These are phyloP conservation scores for Leersia perrieri DNA, from an alignment of 176 grass and related monocot species.

Conservation along the genomic window DNA sequence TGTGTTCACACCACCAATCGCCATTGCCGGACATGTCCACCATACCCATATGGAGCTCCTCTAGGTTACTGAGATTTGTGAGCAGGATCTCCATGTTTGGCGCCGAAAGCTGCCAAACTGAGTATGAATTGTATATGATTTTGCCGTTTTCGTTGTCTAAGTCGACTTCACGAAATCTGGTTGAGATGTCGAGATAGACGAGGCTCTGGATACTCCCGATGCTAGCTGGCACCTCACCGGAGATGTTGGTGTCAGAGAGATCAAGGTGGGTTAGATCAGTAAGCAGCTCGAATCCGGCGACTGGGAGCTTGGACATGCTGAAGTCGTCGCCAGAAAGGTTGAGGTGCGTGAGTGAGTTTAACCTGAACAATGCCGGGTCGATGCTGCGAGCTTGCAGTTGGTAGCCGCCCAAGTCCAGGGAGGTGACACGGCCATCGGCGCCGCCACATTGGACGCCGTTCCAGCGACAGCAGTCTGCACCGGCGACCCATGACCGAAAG, in stretches of 20 bases:
- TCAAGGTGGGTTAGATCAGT: too few species aligned
- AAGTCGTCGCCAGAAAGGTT: not conserved
- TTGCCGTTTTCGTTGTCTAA: too few species aligned
- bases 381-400: not conserved
- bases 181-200: too few species aligned
- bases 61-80: conserved; percentile 39
- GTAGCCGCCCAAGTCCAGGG: not conserved
- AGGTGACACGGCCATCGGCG: not conserved
- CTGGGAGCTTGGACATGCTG: not conserved
- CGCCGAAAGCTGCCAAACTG: not conserved
- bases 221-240: too few species aligned
- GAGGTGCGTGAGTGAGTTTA: not conserved
- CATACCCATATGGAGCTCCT: conserved; percentile 34
- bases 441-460: not conserved
- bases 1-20: conserved; percentile 30
- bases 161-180: too few species aligned
- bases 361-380: not conserved
- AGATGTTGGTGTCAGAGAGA: too few species aligned
- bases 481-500: not conserved
- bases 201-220: too few species aligned
- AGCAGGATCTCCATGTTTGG: conserved; percentile 33
- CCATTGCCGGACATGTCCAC: conserved; percentile 42
- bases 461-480: not conserved
- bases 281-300: too few species aligned
- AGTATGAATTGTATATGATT: not conserved